A percentile compares a stretch with the other conserved stretches of the same genome.
These are phyloP conservation scores for Xylariales sp. DNA, from an alignment of 2,329 filamentous ascomycete species.

Conservation along the genomic window DNA sequence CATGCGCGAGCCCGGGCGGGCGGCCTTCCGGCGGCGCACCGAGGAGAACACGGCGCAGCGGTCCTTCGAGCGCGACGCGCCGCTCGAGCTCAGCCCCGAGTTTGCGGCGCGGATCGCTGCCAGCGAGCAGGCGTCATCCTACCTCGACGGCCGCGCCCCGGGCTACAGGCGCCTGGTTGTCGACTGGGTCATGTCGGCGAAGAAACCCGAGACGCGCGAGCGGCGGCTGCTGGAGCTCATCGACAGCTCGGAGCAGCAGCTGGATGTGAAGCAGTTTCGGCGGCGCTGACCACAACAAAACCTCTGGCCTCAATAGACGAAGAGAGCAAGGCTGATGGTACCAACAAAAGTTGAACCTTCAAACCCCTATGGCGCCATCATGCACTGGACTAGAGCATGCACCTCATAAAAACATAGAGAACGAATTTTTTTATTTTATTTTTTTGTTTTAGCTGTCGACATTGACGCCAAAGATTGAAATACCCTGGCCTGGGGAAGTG, in stretches of 20 bases:
- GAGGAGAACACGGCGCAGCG: constrained; percentile 9
- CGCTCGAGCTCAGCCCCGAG: neutral
- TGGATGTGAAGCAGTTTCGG: constrained; percentile 7
- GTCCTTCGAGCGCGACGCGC: constrained; percentile 6
- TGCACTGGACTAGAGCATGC: too few species aligned
- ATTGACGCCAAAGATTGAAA: too few species aligned
- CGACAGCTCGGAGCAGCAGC: constrained; percentile 1
- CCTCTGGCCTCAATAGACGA: too few species aligned
- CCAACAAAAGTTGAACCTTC: too few species aligned
- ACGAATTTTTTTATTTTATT: too few species aligned
- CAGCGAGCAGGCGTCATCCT: constrained; percentile 1
- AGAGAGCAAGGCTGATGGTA: too few species aligned
- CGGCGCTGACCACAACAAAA: neutral
- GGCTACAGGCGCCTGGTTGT: constrained; percentile 6
- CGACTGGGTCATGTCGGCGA: constrained; percentile 10
- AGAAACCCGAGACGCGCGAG: constrained; percentile 8
- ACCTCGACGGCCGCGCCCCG: constrained; percentile 2
- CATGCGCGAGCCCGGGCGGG: constrained; percentile 28
- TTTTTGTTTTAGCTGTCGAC: neutral
- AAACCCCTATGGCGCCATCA: too few species aligned
- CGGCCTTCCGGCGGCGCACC: constrained; percentile 6
- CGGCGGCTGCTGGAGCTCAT: constrained; percentile 7
- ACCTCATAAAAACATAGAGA: too few species aligned
- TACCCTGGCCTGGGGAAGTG: too few species aligned
- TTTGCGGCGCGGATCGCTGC: constrained; percentile 2